Conservation (phyloP, 2,329 filamentous ascomycete genomes). For the Scedosporium apiospermum region DNA sequence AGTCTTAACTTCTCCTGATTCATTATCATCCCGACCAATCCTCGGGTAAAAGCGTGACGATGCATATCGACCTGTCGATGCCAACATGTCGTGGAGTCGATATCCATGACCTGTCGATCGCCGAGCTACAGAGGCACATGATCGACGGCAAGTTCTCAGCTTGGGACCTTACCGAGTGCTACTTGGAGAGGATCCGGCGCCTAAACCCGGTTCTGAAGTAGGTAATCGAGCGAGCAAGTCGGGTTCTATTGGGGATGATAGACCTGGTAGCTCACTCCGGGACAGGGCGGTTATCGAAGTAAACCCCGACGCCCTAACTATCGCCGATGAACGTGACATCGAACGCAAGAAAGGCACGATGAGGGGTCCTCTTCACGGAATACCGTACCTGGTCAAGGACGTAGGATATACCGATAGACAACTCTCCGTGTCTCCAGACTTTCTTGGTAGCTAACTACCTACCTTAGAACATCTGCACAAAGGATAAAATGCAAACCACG, state of each 20-base stretch:
- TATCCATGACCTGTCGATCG: background rate
- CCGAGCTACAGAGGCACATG: background rate
- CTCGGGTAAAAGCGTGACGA: background rate
- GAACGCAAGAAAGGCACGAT: conserved; percentile 48
- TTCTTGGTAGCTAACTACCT: background rate
- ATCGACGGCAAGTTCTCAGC: background rate
- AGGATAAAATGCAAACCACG: conserved; percentile 64
- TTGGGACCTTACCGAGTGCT: background rate
- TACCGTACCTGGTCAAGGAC: conserved; percentile 68
- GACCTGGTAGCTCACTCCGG: background rate
- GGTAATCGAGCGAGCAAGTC: background rate
- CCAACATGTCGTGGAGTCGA: conserved; percentile 1
- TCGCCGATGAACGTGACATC: conserved; percentile 49
- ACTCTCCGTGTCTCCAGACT: background rate
- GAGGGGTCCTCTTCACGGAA: conserved; percentile 62
- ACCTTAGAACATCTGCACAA: conserved; percentile 51
- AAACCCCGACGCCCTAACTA: conserved; percentile 57
- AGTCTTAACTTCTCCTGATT: background rate
- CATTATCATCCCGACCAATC: background rate
- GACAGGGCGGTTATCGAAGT: conserved; percentile 49
- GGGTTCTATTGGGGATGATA: background rate
- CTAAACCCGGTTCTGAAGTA: conserved; percentile 3
- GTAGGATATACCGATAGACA: background rate
- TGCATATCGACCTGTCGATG: background rate
- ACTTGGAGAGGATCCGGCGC: background rate